Evolutionary conservation across 2,329 filamentous ascomycete species (phyloP), one percentile per base, ranked within the genome.

Genomic region (Epichloe glyceriae): DNA sequence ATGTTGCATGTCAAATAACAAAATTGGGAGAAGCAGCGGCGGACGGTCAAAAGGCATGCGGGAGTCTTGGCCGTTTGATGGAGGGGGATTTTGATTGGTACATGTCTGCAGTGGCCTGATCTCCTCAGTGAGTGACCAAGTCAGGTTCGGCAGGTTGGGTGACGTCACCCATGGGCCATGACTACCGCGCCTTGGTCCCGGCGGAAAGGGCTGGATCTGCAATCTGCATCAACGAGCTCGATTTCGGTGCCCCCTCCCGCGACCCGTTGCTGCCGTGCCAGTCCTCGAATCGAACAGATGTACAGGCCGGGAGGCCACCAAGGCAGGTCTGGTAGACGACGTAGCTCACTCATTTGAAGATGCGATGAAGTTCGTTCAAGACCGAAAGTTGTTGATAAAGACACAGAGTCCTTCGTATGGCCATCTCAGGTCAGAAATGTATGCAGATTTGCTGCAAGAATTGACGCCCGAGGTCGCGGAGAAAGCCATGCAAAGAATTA

Each of bases 181-280:
- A 93, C 69, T 93, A 93, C 70, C 79, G 87, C 22, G 87, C 22
- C 74, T 91, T 57, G 85, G 87, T 70, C 85, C 85, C 61, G 76
- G 82, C 0, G 61, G 73, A 2, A 73, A 76, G 17, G 87, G 87
- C 12, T 89, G 80, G 66, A 65, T 86, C 39, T 91, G 87, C 66
- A 66, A 65, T 86, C 39, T 91, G 87, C 66, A 69, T 91, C 57
- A 90, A 91, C 65, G 87, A 93, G 70, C 73, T 91, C 15, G 82
- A 88, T 56, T 84, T 91, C 54, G 86, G 86, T 46, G 83, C 83
- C 78, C 83, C n/a, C 75, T 93, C 34, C 77, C 81, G 56, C 75
- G 85, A 2, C 74, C 85, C 52, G 88, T 93, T 84, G 78, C 77
- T 50, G 72, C 73, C 46, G 77, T 93, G 56, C 90, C 93, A 55